These are phyloP conservation scores for Ustilago shanxiensis DNA, from an alignment of 1,284 basidiomycete genomes.

Conservation along the genomic window DNA sequence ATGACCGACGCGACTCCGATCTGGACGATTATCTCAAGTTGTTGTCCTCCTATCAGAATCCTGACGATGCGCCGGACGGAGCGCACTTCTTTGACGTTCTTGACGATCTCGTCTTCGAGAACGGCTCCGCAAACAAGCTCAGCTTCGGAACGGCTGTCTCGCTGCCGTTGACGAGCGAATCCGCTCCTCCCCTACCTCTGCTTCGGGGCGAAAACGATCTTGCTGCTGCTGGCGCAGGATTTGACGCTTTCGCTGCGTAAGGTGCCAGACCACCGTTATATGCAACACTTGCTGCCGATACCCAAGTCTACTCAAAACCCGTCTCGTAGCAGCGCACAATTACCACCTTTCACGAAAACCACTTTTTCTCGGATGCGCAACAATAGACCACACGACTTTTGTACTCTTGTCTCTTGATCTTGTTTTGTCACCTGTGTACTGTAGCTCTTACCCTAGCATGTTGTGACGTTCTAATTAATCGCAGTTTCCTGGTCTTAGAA, in stretches of 20 bases:
- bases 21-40: conserved; percentile 46
- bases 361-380: background rate
- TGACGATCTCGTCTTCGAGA: conserved; percentile 47
- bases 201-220: conserved; percentile 20
- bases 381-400: background rate
- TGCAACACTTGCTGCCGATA: background rate
- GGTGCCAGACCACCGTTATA: too few species aligned
- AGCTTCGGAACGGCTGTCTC: conserved; percentile 11
- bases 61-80: conserved; percentile 41
- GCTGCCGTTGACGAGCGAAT: conserved; percentile 6
- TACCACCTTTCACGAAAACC: background rate
- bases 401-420: background rate
- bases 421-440: conserved; percentile 8
- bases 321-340: background rate
- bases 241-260: conserved; percentile 32
- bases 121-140: conserved; percentile 22
- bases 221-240: conserved; percentile 38
- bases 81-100: conserved; percentile 44
- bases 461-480: background rate
- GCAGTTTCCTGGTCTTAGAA: background rate
- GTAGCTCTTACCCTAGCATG: conserved; percentile 9
- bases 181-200: conserved; percentile 14
- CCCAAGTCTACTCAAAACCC: background rate
- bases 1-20: conserved; percentile 25
- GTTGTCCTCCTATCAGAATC: conserved; percentile 49